These are phyloP conservation scores for Parastagonospora nodorum DNA, from an alignment of 2,329 filamentous ascomycete species.

Conservation along the genomic window DNA sequence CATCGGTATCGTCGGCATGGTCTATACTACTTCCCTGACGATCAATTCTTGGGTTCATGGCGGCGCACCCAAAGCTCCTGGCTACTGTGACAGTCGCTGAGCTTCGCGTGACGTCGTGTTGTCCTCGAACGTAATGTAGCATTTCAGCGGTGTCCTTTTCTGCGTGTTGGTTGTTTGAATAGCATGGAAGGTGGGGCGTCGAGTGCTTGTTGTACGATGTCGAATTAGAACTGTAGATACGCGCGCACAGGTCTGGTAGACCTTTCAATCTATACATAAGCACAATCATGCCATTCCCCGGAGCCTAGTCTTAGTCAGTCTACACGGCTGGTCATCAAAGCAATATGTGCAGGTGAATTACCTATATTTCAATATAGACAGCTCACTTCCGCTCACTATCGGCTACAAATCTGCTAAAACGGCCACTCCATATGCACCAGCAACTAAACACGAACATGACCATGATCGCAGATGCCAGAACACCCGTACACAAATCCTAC, in stretches of 20 bases:
- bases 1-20: constrained; percentile 86
- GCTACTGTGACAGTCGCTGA: constrained; percentile 63
- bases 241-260: neutral
- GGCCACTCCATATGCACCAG: too few relatives aligned
- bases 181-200: neutral
- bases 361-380: too few relatives aligned
- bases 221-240: neutral
- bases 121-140: neutral
- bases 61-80: constrained; percentile 57
- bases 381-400: too few relatives aligned
- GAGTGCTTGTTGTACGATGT: neutral
- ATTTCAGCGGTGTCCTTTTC: neutral
- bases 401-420: too few relatives aligned
- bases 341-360: too few relatives aligned
- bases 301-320: too few relatives aligned
- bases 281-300: neutral
- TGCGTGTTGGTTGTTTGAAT: neutral
- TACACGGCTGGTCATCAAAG: too few relatives aligned
- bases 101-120: neutral
- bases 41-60: constrained; percentile 81
- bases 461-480: too few relatives aligned
- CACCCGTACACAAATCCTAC: too few relatives aligned
- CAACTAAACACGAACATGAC: too few relatives aligned
- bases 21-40: constrained; percentile 87
- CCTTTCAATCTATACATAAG: neutral